Percentiles rank a stretch among this genome's conserved stretches.
phyloP scores from a whole-genome alignment of 2,329 filamentous ascomycete species.

The Lachnellula willkommii region DNA sequence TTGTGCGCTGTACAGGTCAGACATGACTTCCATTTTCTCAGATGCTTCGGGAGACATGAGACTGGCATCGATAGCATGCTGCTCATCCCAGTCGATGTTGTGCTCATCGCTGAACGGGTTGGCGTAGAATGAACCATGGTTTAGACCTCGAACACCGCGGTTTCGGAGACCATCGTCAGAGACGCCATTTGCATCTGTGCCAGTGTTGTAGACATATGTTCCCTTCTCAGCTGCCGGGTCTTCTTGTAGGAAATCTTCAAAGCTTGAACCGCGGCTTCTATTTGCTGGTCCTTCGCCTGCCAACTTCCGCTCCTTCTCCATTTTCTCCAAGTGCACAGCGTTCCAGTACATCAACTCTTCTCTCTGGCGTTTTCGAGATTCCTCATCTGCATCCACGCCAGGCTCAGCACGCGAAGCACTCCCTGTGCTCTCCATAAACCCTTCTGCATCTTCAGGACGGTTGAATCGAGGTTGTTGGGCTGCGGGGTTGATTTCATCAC shows the following conservation, averaged over 20 bases:
- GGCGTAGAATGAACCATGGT: constrained; percentile 42
- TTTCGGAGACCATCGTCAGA: constrained; percentile 44
- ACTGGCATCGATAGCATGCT: constrained; percentile 36
- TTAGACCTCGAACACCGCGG: constrained; percentile 43
- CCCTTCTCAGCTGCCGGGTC: constrained; percentile 49
- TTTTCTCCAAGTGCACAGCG: constrained; percentile 46
- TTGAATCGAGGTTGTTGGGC: constrained; percentile 52
- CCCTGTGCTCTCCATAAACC: constrained; percentile 49
- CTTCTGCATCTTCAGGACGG: constrained; percentile 60
- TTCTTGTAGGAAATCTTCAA: constrained; percentile 54
- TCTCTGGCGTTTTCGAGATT: constrained; percentile 53
- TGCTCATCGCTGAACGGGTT: constrained; percentile 50
- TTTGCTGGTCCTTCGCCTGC: constrained; percentile 26
- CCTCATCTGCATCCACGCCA: constrained; percentile 58
- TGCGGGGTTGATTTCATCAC: constrained; percentile 46
- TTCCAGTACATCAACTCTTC: constrained; percentile 66
- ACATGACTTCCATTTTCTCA: constrained; percentile 51
- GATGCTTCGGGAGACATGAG: constrained; percentile 38
- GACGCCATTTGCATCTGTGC: constrained; percentile 39
- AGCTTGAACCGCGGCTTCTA: constrained; percentile 31
- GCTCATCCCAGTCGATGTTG: constrained; percentile 38
- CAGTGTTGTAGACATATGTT: constrained; percentile 53
- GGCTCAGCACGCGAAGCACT: constrained; percentile 33
- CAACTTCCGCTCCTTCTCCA: constrained; percentile 33
- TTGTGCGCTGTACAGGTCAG: constrained; percentile 35